A percentile compares a stretch with the other conserved stretches of the same genome.
Evolutionary conservation across 225 moss, liverwort and hornwort species (phyloP).

Genomic region (Bryum argenteum): DNA sequence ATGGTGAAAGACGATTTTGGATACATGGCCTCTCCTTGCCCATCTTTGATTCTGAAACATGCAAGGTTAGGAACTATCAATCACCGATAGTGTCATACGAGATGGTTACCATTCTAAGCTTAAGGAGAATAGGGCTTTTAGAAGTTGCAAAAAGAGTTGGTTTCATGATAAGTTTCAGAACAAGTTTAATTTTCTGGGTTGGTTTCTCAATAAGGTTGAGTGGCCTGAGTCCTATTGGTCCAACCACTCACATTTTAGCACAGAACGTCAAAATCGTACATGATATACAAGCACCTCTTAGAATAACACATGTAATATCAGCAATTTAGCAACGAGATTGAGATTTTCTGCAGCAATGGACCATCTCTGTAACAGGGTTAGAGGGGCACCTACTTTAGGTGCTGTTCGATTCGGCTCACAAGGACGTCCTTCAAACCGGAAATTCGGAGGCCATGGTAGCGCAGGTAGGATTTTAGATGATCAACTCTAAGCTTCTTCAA

Average conservation of each 20-base stretch:
- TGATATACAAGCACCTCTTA: too few species aligned
- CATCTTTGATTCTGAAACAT: conserved; percentile 46
- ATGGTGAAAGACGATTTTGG: conserved; percentile 44
- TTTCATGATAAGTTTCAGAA: too few species aligned
- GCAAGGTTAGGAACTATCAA: background rate
- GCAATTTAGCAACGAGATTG: too few species aligned
- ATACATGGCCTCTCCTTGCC: conserved; percentile 37
- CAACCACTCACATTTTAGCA: too few species aligned
- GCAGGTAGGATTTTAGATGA: conserved; percentile 70
- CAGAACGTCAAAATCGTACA: too few species aligned
- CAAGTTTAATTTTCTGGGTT: too few species aligned
- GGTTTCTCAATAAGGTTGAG: too few species aligned
- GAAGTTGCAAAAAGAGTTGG: too few species aligned
- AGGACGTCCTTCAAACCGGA: conserved; percentile 63
- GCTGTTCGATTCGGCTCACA: conserved; percentile 58
- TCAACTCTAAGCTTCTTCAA: conserved; percentile 56
- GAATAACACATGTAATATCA: too few species aligned
- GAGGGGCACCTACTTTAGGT: conserved; percentile 48
- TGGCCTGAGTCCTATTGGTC: too few species aligned
- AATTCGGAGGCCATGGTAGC: conserved; percentile 54
- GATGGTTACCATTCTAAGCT: background rate
- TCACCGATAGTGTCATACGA: background rate
- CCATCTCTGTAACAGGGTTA: background rate
- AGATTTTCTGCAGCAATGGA: too few species aligned
- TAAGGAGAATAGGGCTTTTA: too few species aligned